Evolutionary conservation across 257 asterid species (phyloP).

Genomic region (Scutellaria galericulata): DNA sequence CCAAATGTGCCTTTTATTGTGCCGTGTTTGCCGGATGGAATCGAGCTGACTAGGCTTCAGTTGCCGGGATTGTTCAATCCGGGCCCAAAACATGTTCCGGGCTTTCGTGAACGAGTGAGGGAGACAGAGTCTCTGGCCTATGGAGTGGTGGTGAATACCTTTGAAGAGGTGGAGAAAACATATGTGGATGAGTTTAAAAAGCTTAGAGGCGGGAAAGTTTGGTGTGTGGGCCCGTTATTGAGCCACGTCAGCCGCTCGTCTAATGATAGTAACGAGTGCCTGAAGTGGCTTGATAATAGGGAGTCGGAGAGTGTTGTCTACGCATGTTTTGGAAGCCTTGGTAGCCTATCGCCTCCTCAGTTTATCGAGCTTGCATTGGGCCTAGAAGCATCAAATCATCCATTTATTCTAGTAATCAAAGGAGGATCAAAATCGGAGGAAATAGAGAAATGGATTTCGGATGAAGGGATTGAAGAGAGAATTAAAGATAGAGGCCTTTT

Average conservation of each 20-base stretch:
- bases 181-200: not conserved
- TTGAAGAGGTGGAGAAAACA: not conserved
- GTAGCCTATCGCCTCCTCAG: constrained; percentile 46
- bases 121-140: constrained; percentile 45
- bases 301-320: constrained; percentile 45
- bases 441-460: constrained; percentile 26
- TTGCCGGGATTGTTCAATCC: constrained; percentile 16
- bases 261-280: constrained; percentile 24
- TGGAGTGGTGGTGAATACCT: constrained; percentile 57
- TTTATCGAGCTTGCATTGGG: constrained; percentile 56
- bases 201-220: not conserved
- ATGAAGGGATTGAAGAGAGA: constrained; percentile 39
- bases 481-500: constrained; percentile 41
- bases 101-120: constrained; percentile 45
- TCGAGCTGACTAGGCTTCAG: constrained; percentile 35
- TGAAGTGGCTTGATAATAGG: constrained; percentile 43
- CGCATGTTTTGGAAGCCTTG: constrained; percentile 59
- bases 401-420: constrained; percentile 42
- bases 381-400: constrained; percentile 42
- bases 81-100: constrained; percentile 30
- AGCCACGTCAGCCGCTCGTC: too few relatives aligned
- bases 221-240: constrained; percentile 8
- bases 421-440: constrained; percentile 17
- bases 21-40: constrained; percentile 41
- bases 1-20: constrained; percentile 45